Conservation (phyloP, 2,329 filamentous ascomycete species). For the Colletotrichum sp. region DNA sequence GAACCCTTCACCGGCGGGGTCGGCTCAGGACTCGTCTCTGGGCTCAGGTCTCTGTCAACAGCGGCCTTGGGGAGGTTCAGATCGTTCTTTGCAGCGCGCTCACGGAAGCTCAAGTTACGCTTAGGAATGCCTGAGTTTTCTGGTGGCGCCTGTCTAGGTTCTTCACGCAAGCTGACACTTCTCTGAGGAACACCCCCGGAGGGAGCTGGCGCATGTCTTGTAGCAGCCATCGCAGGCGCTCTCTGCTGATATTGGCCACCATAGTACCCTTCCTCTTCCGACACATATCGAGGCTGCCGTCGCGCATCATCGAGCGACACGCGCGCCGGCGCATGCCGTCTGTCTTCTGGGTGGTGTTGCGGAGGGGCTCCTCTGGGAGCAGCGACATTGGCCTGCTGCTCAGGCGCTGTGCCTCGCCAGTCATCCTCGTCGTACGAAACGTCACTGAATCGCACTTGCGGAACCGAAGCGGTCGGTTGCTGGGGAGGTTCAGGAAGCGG, state of each 20-base stretch:
- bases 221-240: slow-evolving; percentile 23
- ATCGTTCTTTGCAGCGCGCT: slow-evolving; percentile 55
- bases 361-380: slow-evolving; percentile 29
- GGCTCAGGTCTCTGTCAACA: background rate
- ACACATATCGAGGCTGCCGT: slow-evolving; percentile 36
- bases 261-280: slow-evolving; percentile 31
- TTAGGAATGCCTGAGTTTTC: slow-evolving; percentile 42
- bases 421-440: background rate
- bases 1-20: slow-evolving; percentile 31
- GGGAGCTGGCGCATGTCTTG: slow-evolving; percentile 8
- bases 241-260: slow-evolving; percentile 23
- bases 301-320: slow-evolving; percentile 21
- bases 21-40: slow-evolving; percentile 24
- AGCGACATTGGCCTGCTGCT: slow-evolving; percentile 25
- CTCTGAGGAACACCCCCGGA: slow-evolving; percentile 9
- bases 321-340: slow-evolving; percentile 26
- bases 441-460: slow-evolving; percentile 13
- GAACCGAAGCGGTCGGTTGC: background rate
- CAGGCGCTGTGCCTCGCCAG: slow-evolving; percentile 4
- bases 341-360: slow-evolving; percentile 35
- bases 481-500: slow-evolving; percentile 6
- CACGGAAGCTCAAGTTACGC: slow-evolving; percentile 66
- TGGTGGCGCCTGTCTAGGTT: background rate
- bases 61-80: slow-evolving; percentile 35
- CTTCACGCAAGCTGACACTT: slow-evolving; percentile 23